phyloP scores from a whole-genome alignment of 2,329 filamentous ascomycete species.

The Xylaria sp. region DNA sequence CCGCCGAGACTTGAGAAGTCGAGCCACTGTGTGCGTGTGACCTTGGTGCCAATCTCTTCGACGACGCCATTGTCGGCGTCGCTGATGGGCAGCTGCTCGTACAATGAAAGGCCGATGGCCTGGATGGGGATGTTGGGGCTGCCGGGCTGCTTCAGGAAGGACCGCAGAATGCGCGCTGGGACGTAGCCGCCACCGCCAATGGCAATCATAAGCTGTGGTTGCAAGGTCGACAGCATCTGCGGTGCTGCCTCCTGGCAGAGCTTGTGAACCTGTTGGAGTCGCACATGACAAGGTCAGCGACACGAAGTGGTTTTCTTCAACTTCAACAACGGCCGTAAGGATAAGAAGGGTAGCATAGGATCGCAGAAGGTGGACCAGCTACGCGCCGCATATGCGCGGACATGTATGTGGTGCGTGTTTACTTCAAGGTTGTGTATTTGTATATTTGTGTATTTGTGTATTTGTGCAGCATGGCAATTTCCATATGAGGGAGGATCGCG shows the following conservation, averaged over 20 bases:
- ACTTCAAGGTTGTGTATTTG: neutral
- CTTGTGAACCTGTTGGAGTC: slow-evolving; percentile 79
- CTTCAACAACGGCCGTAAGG: neutral
- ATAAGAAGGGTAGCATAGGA: neutral
- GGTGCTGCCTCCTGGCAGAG: slow-evolving; percentile 87
- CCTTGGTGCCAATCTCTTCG: slow-evolving; percentile 87
- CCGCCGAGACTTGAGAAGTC: slow-evolving; percentile 74
- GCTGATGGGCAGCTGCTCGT: slow-evolving; percentile 75
- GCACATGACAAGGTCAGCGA: slow-evolving; percentile 28
- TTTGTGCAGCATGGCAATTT: neutral
- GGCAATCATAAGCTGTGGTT: slow-evolving; percentile 96
- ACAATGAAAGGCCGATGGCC: slow-evolving; percentile 96
- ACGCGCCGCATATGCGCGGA: neutral
- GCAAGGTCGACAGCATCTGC: slow-evolving; percentile 81
- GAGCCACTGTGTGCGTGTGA: slow-evolving; percentile 97
- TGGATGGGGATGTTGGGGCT: slow-evolving; percentile 97
- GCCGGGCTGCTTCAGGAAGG: slow-evolving; percentile 90
- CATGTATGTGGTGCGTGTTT: neutral
- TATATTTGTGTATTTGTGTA: neutral
- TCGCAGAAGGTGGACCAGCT: neutral
- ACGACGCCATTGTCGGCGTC: slow-evolving; percentile 58
- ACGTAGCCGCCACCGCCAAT: slow-evolving; percentile 98
- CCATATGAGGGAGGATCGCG: slow-evolving; percentile 27
- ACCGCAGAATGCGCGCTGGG: slow-evolving; percentile 93
- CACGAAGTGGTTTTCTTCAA: neutral